phyloP scores from a whole-genome alignment of 371 early-diverging fungal genomes.

The Mortierella sp. region DNA sequence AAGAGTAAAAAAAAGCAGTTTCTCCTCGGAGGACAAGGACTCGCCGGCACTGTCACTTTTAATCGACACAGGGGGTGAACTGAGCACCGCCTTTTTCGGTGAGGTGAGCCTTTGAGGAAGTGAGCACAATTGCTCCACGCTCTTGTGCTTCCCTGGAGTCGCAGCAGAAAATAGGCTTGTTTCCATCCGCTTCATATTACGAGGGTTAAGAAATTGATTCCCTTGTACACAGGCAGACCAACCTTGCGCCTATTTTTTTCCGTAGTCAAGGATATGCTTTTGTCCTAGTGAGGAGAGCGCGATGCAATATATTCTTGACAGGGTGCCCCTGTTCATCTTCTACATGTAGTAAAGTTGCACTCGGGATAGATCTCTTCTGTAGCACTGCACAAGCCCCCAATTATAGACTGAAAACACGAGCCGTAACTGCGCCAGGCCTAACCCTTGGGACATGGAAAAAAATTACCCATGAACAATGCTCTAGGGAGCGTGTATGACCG shows the following conservation, averaged over 20 bases:
- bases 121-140: not conserved
- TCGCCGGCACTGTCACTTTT: not conserved
- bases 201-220: no score
- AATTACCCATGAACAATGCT: constrained; percentile 4
- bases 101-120: not conserved
- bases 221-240: no score
- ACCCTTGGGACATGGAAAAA: not conserved
- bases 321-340: not conserved
- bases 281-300: not conserved
- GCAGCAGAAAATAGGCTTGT: not conserved
- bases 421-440: not conserved
- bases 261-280: not conserved
- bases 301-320: not conserved
- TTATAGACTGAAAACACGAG: not conserved
- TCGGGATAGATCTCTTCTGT: constrained; percentile 13
- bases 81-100: not conserved
- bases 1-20: no score
- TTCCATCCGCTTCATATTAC: no score
- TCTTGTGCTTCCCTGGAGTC: not conserved
- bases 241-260: not conserved
- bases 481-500: not conserved
- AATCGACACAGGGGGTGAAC: not conserved
- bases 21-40: not conserved
- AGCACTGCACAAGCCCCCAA: not conserved
- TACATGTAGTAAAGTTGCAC: not conserved